Percentiles rank a stretch among this genome's conserved stretches.
Conservation (phyloP, 345 rosid genomes). For the Salix caprea region DNA sequence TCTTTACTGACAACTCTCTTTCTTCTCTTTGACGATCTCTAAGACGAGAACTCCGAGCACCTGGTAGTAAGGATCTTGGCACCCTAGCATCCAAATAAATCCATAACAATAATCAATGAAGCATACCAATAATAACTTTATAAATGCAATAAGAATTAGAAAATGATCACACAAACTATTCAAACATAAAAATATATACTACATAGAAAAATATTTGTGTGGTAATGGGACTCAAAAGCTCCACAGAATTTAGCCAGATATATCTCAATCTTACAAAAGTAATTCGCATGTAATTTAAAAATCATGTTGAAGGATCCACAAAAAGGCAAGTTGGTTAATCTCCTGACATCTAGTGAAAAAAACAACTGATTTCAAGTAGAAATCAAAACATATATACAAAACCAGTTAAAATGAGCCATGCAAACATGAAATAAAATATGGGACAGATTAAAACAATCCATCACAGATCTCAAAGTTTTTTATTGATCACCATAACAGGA, state of each 20-base stretch:
- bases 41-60: conserved; percentile 91
- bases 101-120: conserved; percentile 10
- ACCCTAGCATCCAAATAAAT: conserved; percentile 52
- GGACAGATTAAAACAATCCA: not conserved
- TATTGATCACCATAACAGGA: not conserved
- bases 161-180: not conserved
- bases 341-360: not conserved
- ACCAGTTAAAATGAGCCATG: not conserved
- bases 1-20: conserved; percentile 82
- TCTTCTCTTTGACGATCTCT: conserved; percentile 92
- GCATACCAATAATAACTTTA: not conserved
- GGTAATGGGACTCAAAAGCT: not conserved
- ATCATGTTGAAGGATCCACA: not conserved
- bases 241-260: not conserved
- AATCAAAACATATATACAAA: not conserved
- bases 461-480: not conserved
- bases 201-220: not conserved
- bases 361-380: not conserved
- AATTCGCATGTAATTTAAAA: not conserved
- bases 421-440: not conserved
- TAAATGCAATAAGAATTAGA: not conserved
- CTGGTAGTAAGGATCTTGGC: conserved; percentile 89
- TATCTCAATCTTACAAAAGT: not conserved
- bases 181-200: not conserved
- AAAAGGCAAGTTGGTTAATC: not conserved